phyloP scores from a whole-genome alignment of 805 yeast species.

The Saccharomycopsis microspora region DNA sequence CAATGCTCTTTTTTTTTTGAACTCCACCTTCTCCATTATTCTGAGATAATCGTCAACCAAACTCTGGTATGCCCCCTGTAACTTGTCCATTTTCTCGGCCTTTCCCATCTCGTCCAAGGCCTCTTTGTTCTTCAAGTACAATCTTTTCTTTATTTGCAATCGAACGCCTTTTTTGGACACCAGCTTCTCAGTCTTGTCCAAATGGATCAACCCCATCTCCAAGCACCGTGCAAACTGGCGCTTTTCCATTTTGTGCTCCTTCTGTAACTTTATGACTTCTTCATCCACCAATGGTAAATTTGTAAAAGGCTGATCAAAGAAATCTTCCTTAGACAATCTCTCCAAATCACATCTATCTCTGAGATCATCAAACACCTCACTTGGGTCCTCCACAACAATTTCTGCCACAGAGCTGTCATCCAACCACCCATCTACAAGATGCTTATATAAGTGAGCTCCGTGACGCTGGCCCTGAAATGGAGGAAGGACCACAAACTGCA shows the following conservation, averaged over 20 bases:
- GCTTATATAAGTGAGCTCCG: slow-evolving; percentile 56
- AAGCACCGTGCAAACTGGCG: slow-evolving; percentile 69
- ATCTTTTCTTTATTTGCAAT: slow-evolving; percentile 57
- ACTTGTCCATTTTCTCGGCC: slow-evolving; percentile 54
- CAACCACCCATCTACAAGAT: slow-evolving; percentile 45
- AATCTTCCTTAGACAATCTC: slow-evolving; percentile 28
- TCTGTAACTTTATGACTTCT: slow-evolving; percentile 33
- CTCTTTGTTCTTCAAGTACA: slow-evolving; percentile 72
- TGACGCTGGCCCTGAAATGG: slow-evolving; percentile 66
- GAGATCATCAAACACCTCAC: slow-evolving; percentile 82
- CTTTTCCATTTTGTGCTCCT: slow-evolving; percentile 47
- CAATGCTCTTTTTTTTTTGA: slow-evolving; percentile 14
- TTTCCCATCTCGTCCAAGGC: slow-evolving; percentile 54
- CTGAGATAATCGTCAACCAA: slow-evolving; percentile 63
- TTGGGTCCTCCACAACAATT: slow-evolving; percentile 89
- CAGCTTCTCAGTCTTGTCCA: slow-evolving; percentile 14
- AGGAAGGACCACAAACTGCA: slow-evolving; percentile 81
- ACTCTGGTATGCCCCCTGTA: slow-evolving; percentile 62
- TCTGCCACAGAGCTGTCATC: slow-evolving; percentile 44
- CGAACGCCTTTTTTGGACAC: slow-evolving; percentile 33
- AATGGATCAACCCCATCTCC: slow-evolving; percentile 59
- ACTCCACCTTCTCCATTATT: slow-evolving; percentile 28
- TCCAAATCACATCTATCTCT: slow-evolving; percentile 73
- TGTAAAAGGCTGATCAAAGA: slow-evolving; percentile 18
- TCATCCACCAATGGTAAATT: slow-evolving; percentile 18